phyloP scores from a whole-genome alignment of 768 basidiomycete species.

The Clitopilus hobsonii region DNA sequence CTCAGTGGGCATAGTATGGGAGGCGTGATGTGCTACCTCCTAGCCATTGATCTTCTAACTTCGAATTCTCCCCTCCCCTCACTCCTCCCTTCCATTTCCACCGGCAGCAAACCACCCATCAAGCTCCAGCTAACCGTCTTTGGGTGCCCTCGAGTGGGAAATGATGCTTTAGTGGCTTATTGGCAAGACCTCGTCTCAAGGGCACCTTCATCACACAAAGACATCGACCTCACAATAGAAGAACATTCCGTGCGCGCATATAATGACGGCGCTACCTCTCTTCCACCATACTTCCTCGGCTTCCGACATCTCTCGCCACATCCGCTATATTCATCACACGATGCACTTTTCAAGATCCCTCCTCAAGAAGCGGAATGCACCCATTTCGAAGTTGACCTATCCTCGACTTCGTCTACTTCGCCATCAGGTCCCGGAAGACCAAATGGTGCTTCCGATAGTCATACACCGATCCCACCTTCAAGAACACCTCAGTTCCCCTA shows the following conservation, averaged over 20 bases:
- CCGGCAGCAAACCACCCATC: conserved; percentile 14
- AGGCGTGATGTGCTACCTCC: conserved; percentile 44
- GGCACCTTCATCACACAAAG: conserved; percentile 26
- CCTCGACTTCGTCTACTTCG: neutral
- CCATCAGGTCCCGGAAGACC: no score
- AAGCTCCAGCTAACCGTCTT: conserved; percentile 41
- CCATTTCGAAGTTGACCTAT: conserved; percentile 16
- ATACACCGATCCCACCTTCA: neutral
- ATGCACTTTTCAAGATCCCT: conserved; percentile 44
- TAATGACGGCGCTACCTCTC: conserved; percentile 54
- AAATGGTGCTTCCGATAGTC: no score
- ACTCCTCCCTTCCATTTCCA: no score
- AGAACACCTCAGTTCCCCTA: conserved; percentile 32
- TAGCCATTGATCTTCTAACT: conserved; percentile 35
- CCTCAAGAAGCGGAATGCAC: conserved; percentile 39
- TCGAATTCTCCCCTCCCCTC: conserved; percentile 5
- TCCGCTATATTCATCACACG: conserved; percentile 47
- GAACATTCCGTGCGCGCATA: conserved; percentile 51
- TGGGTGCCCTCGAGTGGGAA: conserved; percentile 48
- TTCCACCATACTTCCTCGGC: conserved; percentile 49
- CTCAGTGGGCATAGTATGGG: conserved; percentile 59
- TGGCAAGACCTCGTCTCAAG: conserved; percentile 32
- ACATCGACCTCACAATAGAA: no score
- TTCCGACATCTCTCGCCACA: conserved; percentile 45
- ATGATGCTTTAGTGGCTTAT: conserved; percentile 33